Percentiles rank a stretch among this genome's conserved stretches.
Conservation (phyloP, 805 yeast species). For the Candida oleophila region DNA sequence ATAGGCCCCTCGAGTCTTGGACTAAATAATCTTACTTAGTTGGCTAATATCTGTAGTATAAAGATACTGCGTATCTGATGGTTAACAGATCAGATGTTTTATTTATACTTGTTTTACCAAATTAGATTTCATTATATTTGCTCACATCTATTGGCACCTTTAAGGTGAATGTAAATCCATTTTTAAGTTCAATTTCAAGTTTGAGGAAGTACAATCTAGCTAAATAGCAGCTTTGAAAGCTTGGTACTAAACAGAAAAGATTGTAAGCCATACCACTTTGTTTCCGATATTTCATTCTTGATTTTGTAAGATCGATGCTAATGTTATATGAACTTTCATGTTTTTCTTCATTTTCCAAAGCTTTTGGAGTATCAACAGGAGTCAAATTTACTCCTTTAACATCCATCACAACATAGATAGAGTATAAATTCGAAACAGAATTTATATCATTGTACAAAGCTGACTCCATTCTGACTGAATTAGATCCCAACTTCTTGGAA, state of each 20-base stretch:
- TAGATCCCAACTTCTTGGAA: constrained; percentile 18
- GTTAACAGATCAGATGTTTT: too few species aligned
- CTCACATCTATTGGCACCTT: constrained; percentile 1
- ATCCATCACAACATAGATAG: constrained; percentile 23
- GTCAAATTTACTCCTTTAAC: constrained; percentile 16
- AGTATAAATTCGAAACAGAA: constrained; percentile 21
- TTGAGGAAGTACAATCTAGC: constrained; percentile 32
- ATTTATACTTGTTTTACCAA: background rate
- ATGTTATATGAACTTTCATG: constrained; percentile 14
- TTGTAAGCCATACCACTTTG: constrained; percentile 19
- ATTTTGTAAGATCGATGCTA: constrained; percentile 13
- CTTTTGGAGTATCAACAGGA: background rate
- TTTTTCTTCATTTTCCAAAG: constrained; percentile 12
- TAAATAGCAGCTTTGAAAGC: constrained; percentile 35
- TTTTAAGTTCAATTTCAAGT: constrained; percentile 13
- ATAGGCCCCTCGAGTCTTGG: constrained; percentile 2
- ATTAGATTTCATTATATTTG: background rate
- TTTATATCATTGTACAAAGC: constrained; percentile 26
- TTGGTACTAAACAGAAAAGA: constrained; percentile 31
- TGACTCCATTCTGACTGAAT: constrained; percentile 26
- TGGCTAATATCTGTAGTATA: too few species aligned
- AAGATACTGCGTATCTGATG: too few species aligned
- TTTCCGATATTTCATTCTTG: constrained; percentile 11
- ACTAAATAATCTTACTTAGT: background rate
- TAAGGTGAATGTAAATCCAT: background rate